Base-by-base conservation (phyloP, 768 basidiomycete species). In the Rossbeevera mucosa region DNA sequence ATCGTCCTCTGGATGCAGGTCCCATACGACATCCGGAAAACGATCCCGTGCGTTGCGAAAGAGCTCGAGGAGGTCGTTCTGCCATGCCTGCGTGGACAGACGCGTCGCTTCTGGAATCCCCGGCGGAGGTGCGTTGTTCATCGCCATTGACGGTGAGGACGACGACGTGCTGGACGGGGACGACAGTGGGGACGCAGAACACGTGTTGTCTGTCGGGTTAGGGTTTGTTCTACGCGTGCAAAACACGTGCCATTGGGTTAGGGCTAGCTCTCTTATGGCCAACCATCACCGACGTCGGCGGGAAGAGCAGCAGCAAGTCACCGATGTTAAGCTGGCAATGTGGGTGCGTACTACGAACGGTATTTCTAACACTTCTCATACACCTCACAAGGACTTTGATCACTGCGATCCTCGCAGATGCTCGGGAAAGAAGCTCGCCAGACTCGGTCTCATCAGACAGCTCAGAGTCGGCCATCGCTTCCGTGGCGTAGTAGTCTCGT, bases 21-120 rank as follows among this genome's bases (percentile, higher is more conserved):
- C 83, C 94, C 95, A 98, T n/a, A 91, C 83, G 47, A 98, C 93
- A 72, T 98, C 95, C n/a, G 90, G 88, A 64, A 94, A 98, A 51
- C 91, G 79, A 55, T 94, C 90, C 69, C 88, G 88, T n/a, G 93
- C 87, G 48, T 84, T 76, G 57, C 79, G 77, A 69, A 92, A 94
- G 36, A 97, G 79, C 6, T 76, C 63, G 52, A 82, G 78, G 4
- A 97, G 79, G 72, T 97, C 86, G n/a, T 68, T 66, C 61, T 91
- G 86, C 94, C 94, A 97, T 16, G 74, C 70, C 5, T 72, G 62
- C 0, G 88, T 91, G 1, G 90, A 91, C 52, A 77, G 74, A 55
- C 75, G 74, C 24, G 82, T 81, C 7, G 87, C 84, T 63, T 90
- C 83, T 20, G 61, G 66, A 40, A 67, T 67, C 28, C 65, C 66